Percentiles rank a stretch among this genome's conserved stretches.
phyloP scores from a whole-genome alignment of 345 rosid genomes.

The Hibiscus syriacus region DNA sequence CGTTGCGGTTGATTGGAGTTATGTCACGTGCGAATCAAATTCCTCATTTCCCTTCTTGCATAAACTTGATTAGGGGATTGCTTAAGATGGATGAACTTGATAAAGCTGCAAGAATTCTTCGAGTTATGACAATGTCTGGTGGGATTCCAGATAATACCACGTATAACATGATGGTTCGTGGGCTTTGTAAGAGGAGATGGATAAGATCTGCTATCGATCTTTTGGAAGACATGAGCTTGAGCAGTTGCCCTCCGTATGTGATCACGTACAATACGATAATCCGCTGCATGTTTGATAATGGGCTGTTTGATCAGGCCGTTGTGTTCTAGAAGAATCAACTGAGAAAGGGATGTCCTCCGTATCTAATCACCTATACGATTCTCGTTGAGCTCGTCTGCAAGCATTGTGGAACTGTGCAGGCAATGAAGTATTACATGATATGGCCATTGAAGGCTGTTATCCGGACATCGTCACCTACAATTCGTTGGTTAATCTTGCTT shows the following conservation, averaged over 20 bases:
- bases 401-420: conserved; percentile 55
- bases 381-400: conserved; percentile 73
- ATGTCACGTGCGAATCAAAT: conserved; percentile 75
- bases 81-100: conserved; percentile 41
- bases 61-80: conserved; percentile 63
- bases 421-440: conserved; percentile 72
- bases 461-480: conserved; percentile 75
- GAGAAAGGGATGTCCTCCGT: conserved; percentile 68
- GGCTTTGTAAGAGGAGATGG: conserved; percentile 54
- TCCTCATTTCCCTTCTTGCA: conserved; percentile 67
- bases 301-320: conserved; percentile 52
- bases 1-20: conserved; percentile 49
- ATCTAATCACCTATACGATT: conserved; percentile 53
- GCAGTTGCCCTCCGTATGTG: conserved; percentile 76
- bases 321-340: conserved; percentile 64
- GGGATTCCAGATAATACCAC: conserved; percentile 71
- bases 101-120: conserved; percentile 49
- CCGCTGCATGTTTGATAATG: conserved; percentile 52
- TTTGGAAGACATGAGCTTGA: conserved; percentile 64
- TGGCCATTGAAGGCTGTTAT: conserved; percentile 68
- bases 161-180: conserved; percentile 60
- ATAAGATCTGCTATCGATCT: conserved; percentile 47
- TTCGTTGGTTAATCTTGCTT: conserved; percentile 51
- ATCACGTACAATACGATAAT: conserved; percentile 69
- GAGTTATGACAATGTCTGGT: conserved; percentile 76